These are phyloP conservation scores for Eremothecium gossypii DNA, from an alignment of 1,139 yeast genomes.

Conservation along the genomic window DNA sequence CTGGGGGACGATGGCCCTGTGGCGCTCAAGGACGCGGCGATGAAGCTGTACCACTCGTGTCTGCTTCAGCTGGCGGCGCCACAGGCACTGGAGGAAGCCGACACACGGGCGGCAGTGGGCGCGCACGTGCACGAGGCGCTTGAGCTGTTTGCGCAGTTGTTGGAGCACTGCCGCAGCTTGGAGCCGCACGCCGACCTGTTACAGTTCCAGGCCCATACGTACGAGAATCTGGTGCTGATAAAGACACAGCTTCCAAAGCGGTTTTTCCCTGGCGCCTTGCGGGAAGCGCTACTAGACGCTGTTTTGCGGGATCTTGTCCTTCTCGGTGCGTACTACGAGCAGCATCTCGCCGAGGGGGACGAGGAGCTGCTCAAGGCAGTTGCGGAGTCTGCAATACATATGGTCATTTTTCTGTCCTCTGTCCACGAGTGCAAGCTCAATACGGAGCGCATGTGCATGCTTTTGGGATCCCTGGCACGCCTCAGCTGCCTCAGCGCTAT, in stretches of 20 bases:
- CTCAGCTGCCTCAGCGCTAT: slow-evolving; percentile 25
- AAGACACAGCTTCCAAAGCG: slow-evolving; percentile 30
- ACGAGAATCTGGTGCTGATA: slow-evolving; percentile 23
- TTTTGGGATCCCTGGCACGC: slow-evolving; percentile 12
- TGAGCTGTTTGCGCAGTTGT: slow-evolving; percentile 10
- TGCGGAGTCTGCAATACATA: slow-evolving; percentile 28
- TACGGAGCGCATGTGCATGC: slow-evolving; percentile 8
- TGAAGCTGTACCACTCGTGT: slow-evolving; percentile 45
- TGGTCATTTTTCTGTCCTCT: slow-evolving; percentile 25
- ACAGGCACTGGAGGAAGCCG: slow-evolving; percentile 32
- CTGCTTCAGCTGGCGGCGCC: slow-evolving; percentile 46
- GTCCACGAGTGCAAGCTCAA: slow-evolving; percentile 14
- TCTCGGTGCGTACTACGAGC: slow-evolving; percentile 7
- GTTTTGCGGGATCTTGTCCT: slow-evolving; percentile 19
- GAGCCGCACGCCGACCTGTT: slow-evolving; percentile 10
- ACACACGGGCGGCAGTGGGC: slow-evolving; percentile 15
- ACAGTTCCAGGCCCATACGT: slow-evolving; percentile 20
- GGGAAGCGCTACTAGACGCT: slow-evolving; percentile 11
- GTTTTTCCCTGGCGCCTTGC: slow-evolving; percentile 14
- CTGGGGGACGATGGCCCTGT: slow-evolving; percentile 31
- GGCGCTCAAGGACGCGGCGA: slow-evolving; percentile 40
- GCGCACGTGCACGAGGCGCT: slow-evolving; percentile 15
- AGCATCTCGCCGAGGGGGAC: slow-evolving; percentile 6
- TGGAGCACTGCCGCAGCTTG: slow-evolving; percentile 10
- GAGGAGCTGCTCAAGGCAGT: slow-evolving; percentile 17